These are phyloP conservation scores for Neurospora intermedia DNA, from an alignment of 495 filamentous ascomycete species.

Conservation along the genomic window DNA sequence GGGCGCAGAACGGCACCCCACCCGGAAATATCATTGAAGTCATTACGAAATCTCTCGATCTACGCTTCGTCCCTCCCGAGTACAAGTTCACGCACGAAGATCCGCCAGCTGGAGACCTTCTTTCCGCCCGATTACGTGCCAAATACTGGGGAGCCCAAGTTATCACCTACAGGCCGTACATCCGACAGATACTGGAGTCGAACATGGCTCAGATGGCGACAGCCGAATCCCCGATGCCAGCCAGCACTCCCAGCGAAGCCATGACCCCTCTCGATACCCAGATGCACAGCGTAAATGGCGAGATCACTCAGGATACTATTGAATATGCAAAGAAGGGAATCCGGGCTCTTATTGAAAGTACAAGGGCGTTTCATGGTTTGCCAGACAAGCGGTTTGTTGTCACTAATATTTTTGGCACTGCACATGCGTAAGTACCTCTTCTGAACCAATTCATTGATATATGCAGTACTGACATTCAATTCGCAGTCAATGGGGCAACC, in stretches of 20 bases:
- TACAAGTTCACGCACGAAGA: constrained; percentile 59
- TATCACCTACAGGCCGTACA: constrained; percentile 76
- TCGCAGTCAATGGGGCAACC: constrained; percentile 88
- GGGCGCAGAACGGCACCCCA: neutral
- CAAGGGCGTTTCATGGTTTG: constrained; percentile 70
- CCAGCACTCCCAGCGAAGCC: constrained; percentile 12
- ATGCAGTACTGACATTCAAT: neutral
- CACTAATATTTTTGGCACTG: constrained; percentile 91
- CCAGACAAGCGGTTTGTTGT: constrained; percentile 59
- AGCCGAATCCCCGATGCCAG: constrained; percentile 15
- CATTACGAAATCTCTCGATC: constrained; percentile 36
- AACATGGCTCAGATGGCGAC: constrained; percentile 22
- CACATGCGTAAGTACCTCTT: constrained; percentile 73
- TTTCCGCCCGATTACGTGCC: constrained; percentile 73
- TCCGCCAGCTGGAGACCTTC: constrained; percentile 61
- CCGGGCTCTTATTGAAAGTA: constrained; percentile 70
- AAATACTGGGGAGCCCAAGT: constrained; percentile 92
- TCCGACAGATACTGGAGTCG: constrained; percentile 52
- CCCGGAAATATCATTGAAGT: constrained; percentile 34
- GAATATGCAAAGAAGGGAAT: constrained; percentile 49
- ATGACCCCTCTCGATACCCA: constrained; percentile 2
- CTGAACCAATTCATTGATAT: neutral
- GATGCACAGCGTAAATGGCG: constrained; percentile 6
- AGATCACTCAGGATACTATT: constrained; percentile 40
- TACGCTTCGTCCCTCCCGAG: constrained; percentile 27